A percentile compares a stretch with the other conserved stretches of the same genome.
These are phyloP conservation scores for Penicillium brevicompactum DNA, from an alignment of 2,329 filamentous ascomycete genomes.

Conservation along the genomic window DNA sequence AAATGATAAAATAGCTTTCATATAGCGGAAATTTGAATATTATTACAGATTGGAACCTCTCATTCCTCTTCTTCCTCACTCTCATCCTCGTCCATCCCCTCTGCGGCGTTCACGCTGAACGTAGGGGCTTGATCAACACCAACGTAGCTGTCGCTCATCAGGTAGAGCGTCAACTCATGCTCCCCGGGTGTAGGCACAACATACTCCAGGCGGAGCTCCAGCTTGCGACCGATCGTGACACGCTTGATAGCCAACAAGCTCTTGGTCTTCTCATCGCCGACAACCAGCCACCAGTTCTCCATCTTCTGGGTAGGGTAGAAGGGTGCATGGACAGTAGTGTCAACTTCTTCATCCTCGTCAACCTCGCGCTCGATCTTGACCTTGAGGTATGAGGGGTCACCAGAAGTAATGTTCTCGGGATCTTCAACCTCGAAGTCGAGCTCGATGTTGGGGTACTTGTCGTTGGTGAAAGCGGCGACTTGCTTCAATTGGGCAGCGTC, in stretches of 20 bases:
- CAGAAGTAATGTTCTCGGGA: constrained; percentile 75
- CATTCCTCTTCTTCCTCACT: constrained; percentile 75
- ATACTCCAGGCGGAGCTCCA: constrained; percentile 83
- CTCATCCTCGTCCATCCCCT: constrained; percentile 93
- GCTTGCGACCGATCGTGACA: constrained; percentile 77
- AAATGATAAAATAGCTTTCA: constrained; percentile 6
- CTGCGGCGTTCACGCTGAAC: constrained; percentile 81
- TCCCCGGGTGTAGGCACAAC: constrained; percentile 83
- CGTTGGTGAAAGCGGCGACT: constrained; percentile 93
- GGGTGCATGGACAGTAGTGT: constrained; percentile 86
- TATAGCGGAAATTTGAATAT: constrained; percentile 17
- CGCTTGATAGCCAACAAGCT: constrained; percentile 91
- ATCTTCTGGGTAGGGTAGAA: constrained; percentile 92
- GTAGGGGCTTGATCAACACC: constrained; percentile 94
- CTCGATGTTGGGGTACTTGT: constrained; percentile 93
- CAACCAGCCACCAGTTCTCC: constrained; percentile 98
- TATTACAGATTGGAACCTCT: constrained; percentile 24
- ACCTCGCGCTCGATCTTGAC: constrained; percentile 84
- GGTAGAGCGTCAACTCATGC: constrained; percentile 84
- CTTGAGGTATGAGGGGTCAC: constrained; percentile 78
- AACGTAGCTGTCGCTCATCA: constrained; percentile 97
- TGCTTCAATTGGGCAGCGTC: constrained; percentile 80
- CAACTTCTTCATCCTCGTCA: constrained; percentile 71
- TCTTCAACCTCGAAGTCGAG: constrained; percentile 87
- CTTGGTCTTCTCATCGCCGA: constrained; percentile 88